Evolutionary conservation across 2,329 filamentous ascomycete genomes (phyloP).

Genomic region (Colletotrichum gigasporum): DNA sequence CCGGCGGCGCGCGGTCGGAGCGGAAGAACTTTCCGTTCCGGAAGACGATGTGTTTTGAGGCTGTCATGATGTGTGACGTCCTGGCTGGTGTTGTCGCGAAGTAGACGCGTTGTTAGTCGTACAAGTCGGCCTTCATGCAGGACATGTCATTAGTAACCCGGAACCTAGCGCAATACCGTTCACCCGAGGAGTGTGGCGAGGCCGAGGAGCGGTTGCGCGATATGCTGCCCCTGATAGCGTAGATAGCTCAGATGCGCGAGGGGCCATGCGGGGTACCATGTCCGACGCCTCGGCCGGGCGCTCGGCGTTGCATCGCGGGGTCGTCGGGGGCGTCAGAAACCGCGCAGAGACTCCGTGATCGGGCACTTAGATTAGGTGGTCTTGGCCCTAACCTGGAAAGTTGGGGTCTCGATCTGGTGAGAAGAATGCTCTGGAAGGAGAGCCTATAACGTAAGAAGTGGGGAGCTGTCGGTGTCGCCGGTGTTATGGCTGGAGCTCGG

Average conservation of each 20-base stretch:
- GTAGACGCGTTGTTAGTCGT: too few species aligned
- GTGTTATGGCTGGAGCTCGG: too few species aligned
- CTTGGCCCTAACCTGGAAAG: neutral
- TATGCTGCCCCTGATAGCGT: conserved; percentile 11
- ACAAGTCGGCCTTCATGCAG: too few species aligned
- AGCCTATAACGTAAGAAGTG: conserved; percentile 3
- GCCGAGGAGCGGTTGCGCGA: neutral
- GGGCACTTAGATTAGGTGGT: neutral
- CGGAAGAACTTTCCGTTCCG: conserved; percentile 27
- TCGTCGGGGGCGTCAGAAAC: neutral
- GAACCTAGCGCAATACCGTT: too few species aligned
- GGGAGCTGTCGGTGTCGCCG: neutral
- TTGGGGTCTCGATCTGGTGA: neutral
- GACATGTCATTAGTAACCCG: too few species aligned
- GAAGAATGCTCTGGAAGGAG: neutral
- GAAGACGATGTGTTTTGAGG: conserved; percentile 16
- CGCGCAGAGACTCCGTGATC: conserved; percentile 18
- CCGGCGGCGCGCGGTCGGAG: conserved; percentile 12
- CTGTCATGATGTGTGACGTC: neutral
- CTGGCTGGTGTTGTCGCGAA: neutral
- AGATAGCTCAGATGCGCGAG: conserved; percentile 17
- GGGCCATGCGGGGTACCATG: conserved; percentile 12
- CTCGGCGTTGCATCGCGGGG: conserved; percentile 24
- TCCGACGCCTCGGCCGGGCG: conserved; percentile 20
- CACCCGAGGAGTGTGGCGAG: neutral